These are phyloP conservation scores for Stygiomarasmius scandens DNA, from an alignment of 1,284 basidiomycete genomes.

Conservation along the genomic window DNA sequence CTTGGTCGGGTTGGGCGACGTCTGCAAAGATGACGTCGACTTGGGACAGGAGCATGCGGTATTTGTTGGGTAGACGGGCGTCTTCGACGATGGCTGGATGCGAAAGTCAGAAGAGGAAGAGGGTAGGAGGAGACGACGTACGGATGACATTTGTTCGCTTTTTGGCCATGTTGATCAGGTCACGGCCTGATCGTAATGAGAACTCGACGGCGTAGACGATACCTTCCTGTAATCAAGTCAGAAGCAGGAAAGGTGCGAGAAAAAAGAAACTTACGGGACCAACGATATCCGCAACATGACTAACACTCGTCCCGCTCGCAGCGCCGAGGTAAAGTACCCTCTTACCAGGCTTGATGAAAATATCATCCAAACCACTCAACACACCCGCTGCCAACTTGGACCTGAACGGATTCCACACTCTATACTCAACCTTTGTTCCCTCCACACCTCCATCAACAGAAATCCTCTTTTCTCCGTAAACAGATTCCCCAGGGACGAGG, in stretches of 20 bases:
- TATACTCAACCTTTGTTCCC: conserved; percentile 92
- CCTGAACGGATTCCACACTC: conserved; percentile 99
- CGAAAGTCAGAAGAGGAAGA: conserved; percentile 6
- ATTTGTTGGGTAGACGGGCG: conserved; percentile 92
- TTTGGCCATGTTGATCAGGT: conserved; percentile 99
- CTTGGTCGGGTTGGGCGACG: conserved; percentile 98
- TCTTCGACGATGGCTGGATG: conserved; percentile 93
- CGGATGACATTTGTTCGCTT: conserved; percentile 99
- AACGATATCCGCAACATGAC: conserved; percentile 98
- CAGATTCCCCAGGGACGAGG: conserved; percentile 94
- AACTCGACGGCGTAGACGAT: conserved; percentile 99
- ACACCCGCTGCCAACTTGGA: conserved; percentile 97
- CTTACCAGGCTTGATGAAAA: conserved; percentile 92
- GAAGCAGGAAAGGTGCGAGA: conserved; percentile 11
- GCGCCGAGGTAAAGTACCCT: conserved; percentile 99
- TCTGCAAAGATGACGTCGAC: conserved; percentile 98
- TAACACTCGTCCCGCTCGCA: conserved; percentile 95
- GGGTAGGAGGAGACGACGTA: conserved; percentile 43
- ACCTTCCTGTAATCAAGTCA: conserved; percentile 68
- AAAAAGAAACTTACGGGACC: conserved; percentile 73
- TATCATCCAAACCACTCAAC: conserved; percentile 92
- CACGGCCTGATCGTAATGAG: conserved; percentile 94
- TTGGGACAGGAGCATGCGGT: conserved; percentile 91
- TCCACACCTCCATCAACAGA: conserved; percentile 78
- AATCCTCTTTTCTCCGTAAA: conserved; percentile 98